A percentile compares a stretch with the other conserved stretches of the same genome.
These are phyloP conservation scores for Monosporascus sp. DNA, from an alignment of 2,329 filamentous ascomycete genomes.

Conservation along the genomic window DNA sequence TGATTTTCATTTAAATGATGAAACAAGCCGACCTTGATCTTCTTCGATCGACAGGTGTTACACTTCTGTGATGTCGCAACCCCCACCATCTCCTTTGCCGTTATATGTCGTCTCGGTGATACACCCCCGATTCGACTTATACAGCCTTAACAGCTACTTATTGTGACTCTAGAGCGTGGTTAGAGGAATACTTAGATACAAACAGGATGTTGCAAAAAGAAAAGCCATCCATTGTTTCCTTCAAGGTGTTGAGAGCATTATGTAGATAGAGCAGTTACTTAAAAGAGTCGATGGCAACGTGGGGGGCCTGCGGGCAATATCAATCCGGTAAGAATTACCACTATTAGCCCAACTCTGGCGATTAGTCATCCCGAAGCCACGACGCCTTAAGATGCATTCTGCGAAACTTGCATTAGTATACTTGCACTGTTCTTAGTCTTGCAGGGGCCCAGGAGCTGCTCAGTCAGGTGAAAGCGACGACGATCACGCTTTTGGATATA, in stretches of 20 bases:
- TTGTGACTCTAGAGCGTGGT: too few relatives aligned
- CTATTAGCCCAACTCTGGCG: neutral
- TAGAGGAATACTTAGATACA: too few relatives aligned
- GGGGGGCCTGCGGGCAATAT: neutral
- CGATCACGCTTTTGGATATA: too few relatives aligned
- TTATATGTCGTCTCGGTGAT: neutral
- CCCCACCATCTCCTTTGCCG: constrained; percentile 10
- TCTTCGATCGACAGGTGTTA: constrained; percentile 14
- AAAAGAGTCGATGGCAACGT: neutral
- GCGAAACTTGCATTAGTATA: neutral
- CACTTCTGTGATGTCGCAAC: constrained; percentile 15
- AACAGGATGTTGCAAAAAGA: too few relatives aligned
- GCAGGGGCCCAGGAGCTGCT: too few relatives aligned
- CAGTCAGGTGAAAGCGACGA: too few relatives aligned
- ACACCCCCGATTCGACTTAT: neutral
- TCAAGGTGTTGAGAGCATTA: neutral
- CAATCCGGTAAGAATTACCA: neutral
- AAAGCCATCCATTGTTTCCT: too few relatives aligned
- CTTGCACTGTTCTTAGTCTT: too few relatives aligned
- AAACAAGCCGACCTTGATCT: constrained; percentile 13
- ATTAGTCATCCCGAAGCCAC: neutral
- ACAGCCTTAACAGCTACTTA: too few relatives aligned
- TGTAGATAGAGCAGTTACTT: neutral
- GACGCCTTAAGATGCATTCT: neutral
- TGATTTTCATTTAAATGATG: neutral